Conservation (phyloP, 2,329 filamentous ascomycete species). For the Colletotrichum lini region DNA sequence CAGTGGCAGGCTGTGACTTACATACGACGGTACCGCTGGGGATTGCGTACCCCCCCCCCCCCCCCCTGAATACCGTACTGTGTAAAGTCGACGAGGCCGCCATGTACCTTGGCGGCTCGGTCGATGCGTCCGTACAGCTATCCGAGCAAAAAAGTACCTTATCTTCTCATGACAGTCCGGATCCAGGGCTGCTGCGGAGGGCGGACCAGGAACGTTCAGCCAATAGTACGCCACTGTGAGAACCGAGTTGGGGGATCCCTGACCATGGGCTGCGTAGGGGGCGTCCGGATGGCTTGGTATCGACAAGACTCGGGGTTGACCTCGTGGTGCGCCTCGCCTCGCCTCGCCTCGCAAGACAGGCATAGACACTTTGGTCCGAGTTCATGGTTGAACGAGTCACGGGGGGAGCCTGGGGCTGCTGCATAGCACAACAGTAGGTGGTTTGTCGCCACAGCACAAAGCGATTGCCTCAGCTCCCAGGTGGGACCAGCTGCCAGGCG, state of each 20-base stretch:
- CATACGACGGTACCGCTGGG: conserved; percentile 8
- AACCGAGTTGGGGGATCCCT: conserved; percentile 17
- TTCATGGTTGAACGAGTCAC: conserved; percentile 24
- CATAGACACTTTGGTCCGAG: conserved; percentile 34
- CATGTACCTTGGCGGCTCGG: conserved; percentile 4
- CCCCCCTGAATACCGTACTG: neutral
- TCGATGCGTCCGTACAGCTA: conserved; percentile 6
- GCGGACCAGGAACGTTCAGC: conserved; percentile 7
- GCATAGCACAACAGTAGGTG: neutral
- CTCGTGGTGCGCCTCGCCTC: conserved; percentile 22
- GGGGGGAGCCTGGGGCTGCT: neutral
- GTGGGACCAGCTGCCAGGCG: neutral
- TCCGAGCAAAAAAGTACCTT: conserved; percentile 15
- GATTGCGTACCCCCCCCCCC: conserved; percentile 3
- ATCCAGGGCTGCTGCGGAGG: conserved; percentile 18
- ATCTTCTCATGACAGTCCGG: conserved; percentile 1
- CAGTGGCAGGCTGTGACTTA: conserved; percentile 8
- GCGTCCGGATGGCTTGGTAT: conserved; percentile 19
- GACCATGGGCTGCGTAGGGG: conserved; percentile 18
- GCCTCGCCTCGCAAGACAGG: conserved; percentile 21
- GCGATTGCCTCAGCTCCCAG: neutral
- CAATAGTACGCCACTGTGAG: conserved; percentile 13
- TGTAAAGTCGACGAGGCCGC: neutral
- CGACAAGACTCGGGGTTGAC: conserved; percentile 9
- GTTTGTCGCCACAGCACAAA: conserved; percentile 1